A percentile compares a stretch with the other conserved stretches of the same genome.
Conservation (phyloP, 2,329 filamentous ascomycete species). For the Fusarium denticulatum region DNA sequence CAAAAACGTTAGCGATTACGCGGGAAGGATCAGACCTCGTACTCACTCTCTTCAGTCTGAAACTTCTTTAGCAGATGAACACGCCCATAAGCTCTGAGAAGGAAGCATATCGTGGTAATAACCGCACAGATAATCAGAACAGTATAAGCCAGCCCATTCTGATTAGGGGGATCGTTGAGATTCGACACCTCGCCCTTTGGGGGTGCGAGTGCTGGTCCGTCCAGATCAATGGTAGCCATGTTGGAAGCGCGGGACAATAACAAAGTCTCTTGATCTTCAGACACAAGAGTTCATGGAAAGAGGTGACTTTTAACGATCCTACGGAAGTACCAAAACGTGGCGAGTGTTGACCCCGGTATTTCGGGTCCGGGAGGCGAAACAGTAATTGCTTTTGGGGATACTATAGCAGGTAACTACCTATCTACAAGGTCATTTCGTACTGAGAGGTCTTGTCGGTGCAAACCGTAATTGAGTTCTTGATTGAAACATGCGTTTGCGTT, state of each 20-base stretch:
- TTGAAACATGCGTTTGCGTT: background rate
- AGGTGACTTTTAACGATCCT: background rate
- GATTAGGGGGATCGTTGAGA: background rate
- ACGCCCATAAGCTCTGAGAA: background rate
- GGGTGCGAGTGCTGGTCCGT: background rate
- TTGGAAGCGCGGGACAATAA: background rate
- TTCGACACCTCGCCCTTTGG: background rate
- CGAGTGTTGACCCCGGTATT: background rate
- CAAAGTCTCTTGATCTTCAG: background rate
- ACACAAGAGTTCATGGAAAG: background rate
- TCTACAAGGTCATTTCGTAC: background rate
- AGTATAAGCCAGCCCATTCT: background rate
- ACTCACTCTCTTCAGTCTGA: conserved; percentile 2
- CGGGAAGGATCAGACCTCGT: background rate
- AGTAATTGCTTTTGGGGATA: background rate
- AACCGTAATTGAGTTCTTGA: background rate
- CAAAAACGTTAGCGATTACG: background rate
- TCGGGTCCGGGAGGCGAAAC: background rate
- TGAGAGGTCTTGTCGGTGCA: background rate
- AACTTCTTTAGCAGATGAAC: background rate
- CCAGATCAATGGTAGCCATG: background rate
- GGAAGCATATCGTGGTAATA: background rate
- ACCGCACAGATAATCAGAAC: background rate
- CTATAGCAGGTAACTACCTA: background rate
- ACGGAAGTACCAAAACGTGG: background rate